Conservation (phyloP, 1,284 basidiomycete genomes). For the Ceratorhiza oryzae-sativae region DNA sequence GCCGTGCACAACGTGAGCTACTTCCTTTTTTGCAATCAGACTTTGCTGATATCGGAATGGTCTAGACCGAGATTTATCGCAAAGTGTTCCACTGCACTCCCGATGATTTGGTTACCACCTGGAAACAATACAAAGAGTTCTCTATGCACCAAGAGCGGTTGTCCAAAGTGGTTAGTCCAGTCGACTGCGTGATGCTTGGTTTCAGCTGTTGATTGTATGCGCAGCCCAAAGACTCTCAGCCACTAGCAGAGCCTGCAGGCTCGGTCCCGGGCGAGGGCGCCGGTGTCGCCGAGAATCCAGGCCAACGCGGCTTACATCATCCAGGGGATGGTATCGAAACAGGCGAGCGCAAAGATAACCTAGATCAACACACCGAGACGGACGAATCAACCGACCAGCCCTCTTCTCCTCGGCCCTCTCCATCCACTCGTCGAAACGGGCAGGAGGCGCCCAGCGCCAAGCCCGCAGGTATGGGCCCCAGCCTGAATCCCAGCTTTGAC, state of each 20-base stretch:
- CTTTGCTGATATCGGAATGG: constrained; percentile 36
- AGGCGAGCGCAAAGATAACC: constrained; percentile 45
- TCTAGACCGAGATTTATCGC: constrained; percentile 88
- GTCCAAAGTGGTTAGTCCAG: constrained; percentile 63
- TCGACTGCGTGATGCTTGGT: not conserved
- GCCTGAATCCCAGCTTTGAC: constrained; percentile 15
- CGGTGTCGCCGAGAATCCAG: constrained; percentile 37
- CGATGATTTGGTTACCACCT: constrained; percentile 89
- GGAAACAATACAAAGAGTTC: constrained; percentile 94
- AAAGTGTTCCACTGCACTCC: constrained; percentile 93
- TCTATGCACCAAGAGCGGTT: constrained; percentile 77
- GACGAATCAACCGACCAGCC: constrained; percentile 41
- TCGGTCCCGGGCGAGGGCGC: constrained; percentile 26
- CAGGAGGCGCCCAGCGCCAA: constrained; percentile 18
- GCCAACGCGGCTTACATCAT: constrained; percentile 39
- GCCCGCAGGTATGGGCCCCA: not conserved
- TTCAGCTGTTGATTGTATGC: constrained; percentile 19
- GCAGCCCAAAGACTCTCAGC: constrained; percentile 57
- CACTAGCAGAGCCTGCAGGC: constrained; percentile 54
- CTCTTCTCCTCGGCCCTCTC: constrained; percentile 25
- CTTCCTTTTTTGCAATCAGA: constrained; percentile 35
- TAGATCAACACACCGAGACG: constrained; percentile 43
- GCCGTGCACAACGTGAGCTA: constrained; percentile 83
- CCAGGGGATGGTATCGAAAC: constrained; percentile 48
- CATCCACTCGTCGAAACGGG: constrained; percentile 36